phyloP scores from a whole-genome alignment of 1,284 basidiomycete genomes.

The Pascua guehoae region DNA sequence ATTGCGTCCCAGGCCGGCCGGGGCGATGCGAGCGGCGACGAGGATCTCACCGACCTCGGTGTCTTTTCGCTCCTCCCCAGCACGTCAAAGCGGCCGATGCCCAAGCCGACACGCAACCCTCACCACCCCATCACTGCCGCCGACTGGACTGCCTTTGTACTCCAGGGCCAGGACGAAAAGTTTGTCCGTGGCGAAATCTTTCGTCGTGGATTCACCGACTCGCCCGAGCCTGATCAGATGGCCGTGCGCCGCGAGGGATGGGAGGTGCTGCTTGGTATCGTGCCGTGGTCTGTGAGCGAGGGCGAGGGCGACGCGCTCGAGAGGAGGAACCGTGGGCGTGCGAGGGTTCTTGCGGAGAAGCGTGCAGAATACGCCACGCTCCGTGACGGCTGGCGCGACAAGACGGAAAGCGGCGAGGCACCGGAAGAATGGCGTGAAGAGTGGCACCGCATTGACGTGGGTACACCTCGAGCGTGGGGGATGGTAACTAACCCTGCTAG shows the following conservation, averaged over 20 bases:
- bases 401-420: conserved; percentile 29
- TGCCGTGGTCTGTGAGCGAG: conserved; percentile 59
- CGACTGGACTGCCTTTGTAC: conserved; percentile 41
- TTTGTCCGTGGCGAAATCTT: conserved; percentile 45
- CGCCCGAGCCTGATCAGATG: conserved; percentile 60
- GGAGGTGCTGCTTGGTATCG: conserved; percentile 84
- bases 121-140: conserved; percentile 40
- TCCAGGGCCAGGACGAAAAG: conserved; percentile 39
- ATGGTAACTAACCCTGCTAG: conserved; percentile 50
- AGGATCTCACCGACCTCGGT: conserved; percentile 71
- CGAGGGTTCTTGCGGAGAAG: conserved; percentile 61
- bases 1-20: conserved; percentile 44
- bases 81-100: conserved; percentile 34
- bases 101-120: conserved; percentile 44
- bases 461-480: conserved; percentile 8
- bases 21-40: conserved; percentile 11
- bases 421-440: conserved; percentile 48
- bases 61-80: conserved; percentile 73
- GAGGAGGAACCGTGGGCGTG: conserved; percentile 42
- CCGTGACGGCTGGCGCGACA: conserved; percentile 68
- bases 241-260: conserved; percentile 62
- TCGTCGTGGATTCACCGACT: conserved; percentile 62
- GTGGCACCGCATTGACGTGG: conserved; percentile 51
- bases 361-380: conserved; percentile 64
- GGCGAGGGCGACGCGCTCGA: conserved; percentile 12